These are phyloP conservation scores for Thymus mandschuricus DNA, from an alignment of 257 asterid genomes.

Conservation along the genomic window DNA sequence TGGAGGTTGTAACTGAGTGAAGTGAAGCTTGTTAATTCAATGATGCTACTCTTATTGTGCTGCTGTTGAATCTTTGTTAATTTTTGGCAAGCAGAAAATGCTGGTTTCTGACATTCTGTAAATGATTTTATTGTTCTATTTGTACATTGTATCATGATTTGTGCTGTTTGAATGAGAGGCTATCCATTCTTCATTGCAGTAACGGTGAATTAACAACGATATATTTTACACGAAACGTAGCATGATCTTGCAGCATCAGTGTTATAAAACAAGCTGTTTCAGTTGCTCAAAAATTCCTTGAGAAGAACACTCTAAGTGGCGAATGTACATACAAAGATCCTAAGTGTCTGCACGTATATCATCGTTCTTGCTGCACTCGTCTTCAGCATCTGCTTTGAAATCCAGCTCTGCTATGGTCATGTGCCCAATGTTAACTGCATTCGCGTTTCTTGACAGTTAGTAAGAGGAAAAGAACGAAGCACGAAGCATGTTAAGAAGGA, in stretches of 20 bases:
- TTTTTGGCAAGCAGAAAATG: slow-evolving; percentile 18
- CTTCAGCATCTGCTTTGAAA: slow-evolving; percentile 56
- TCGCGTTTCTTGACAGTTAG: slow-evolving; percentile 31
- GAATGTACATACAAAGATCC: not conserved
- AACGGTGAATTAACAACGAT: too few relatives aligned
- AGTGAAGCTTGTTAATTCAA: not conserved
- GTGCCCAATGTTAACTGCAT: slow-evolving; percentile 86
- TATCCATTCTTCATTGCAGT: not conserved
- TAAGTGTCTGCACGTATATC: not conserved
- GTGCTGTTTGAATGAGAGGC: slow-evolving; percentile 12
- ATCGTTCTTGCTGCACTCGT: slow-evolving; percentile 15
- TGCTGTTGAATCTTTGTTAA: slow-evolving; percentile 27
- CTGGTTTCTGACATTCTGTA: slow-evolving; percentile 7
- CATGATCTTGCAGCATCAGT: not conserved
- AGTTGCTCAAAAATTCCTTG: not conserved
- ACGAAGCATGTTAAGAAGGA: not conserved
- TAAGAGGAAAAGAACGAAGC: slow-evolving; percentile 7
- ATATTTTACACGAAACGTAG: not conserved
- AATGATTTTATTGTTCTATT: slow-evolving; percentile 1
- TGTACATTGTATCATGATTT: slow-evolving; percentile 15
- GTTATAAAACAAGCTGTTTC: too few relatives aligned
- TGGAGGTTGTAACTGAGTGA: not conserved
- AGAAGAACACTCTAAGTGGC: not conserved
- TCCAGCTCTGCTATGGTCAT: slow-evolving; percentile 78
- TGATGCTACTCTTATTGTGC: not conserved